Evolutionary conservation across 768 basidiomycete genomes (phyloP), one percentile per base, ranked within the genome.

Genomic region (Lanmaoa pseudosensibilis): DNA sequence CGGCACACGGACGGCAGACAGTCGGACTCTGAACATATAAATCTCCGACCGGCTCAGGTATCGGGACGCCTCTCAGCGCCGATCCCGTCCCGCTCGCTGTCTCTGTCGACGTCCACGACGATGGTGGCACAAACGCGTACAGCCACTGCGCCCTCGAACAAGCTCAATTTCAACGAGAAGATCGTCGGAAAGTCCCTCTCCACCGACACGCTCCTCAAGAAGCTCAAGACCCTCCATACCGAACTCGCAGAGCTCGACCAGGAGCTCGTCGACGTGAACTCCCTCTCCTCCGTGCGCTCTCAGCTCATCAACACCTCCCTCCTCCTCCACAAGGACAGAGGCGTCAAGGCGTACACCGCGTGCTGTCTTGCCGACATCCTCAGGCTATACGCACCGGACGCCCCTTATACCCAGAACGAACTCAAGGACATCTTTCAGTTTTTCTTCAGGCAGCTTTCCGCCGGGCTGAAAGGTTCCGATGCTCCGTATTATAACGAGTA

Each of bases 361-460:
- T 96, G 93, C 73, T 98, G 94, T 74, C 81, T 99, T 37, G 94
- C 94, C 2, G 95, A 99, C 71, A 80, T 98, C 52, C 85, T 99
- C 56, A 77, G 94, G 41, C 82, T 98, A 38, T 98, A 93, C 70
- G 97, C 97, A 2, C 97, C 97, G 1, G 94, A 98, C 71, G 95
- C 97, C 23, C 97, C 97, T 13, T 98, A 96, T 69, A 95, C 88
- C 15, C 86, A 88, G 48, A 74, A 80, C 46, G 92, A 98, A 70
- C 84, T 98, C 36, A 81, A 91, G 77, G 94, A 97, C 72, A 95
- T 98, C 69, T 99, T 99, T 74, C 86, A 94, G 64, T 98, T 99
- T 80, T 92, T 98, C 81, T 86, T 94, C 69, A 79, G 85, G 36
- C 96, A 97, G 70, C 85, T 99, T 54, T 76, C 80, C 3, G 79